phyloP scores from a whole-genome alignment of 306 rosid genomes.

The Amphicarpaea edgeworthii region DNA sequence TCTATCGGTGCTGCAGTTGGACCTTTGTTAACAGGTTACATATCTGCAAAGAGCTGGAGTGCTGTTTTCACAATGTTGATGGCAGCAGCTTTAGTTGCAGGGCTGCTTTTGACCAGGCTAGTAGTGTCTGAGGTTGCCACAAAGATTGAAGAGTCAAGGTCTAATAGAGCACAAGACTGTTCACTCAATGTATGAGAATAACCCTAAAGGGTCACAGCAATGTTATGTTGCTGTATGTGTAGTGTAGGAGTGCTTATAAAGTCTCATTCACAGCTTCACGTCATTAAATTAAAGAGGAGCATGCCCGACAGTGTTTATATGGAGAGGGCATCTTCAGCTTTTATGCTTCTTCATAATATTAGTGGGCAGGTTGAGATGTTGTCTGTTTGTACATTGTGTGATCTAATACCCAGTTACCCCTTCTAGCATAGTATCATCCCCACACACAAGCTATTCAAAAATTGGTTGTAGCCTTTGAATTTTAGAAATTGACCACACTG shows the following conservation, averaged over 20 bases:
- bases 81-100: conserved; percentile 89
- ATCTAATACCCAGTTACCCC: conserved; percentile 19
- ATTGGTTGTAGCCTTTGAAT: conserved; percentile 35
- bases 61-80: conserved; percentile 92
- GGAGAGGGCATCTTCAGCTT: conserved; percentile 49
- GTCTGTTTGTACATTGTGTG: conserved; percentile 50
- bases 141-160: conserved; percentile 76
- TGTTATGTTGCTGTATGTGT: background rate
- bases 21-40: conserved; percentile 87
- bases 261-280: conserved; percentile 46
- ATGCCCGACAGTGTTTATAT: conserved; percentile 23
- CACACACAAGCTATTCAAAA: conserved; percentile 40
- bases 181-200: conserved; percentile 52
- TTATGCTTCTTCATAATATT: conserved; percentile 45
- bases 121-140: conserved; percentile 77
- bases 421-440: conserved; percentile 34
- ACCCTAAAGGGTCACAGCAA: background rate
- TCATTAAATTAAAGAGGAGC: conserved; percentile 27
- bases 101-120: conserved; percentile 87
- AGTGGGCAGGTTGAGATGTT: conserved; percentile 37
- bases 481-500: conserved; percentile 33
- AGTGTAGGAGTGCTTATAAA: conserved; percentile 33
- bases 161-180: conserved; percentile 48
- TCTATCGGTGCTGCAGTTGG: conserved; percentile 98
- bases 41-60: conserved; percentile 85